Evolutionary conservation across 108 stramenopile genomes (phyloP), one percentile per base, ranked within the genome.

Genomic region (Nannochloropsis gaditana): DNA sequence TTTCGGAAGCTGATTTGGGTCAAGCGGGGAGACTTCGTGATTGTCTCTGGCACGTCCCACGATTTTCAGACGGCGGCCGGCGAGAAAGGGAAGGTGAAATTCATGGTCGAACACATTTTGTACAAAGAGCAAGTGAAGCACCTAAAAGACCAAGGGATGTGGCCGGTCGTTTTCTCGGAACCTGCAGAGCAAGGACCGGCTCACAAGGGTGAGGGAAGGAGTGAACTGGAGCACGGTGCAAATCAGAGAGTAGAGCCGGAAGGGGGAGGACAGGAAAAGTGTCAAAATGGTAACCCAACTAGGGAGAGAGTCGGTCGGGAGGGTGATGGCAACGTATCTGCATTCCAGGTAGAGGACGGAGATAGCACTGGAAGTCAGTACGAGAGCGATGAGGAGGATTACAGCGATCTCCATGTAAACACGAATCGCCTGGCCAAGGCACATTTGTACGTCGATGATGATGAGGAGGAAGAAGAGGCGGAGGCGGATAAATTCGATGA

Each of bases 1-100:
- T 98, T 96, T 87, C 92, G 93, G 45, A 98, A 97, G 92, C 91
- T 98, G 45, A 94, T 98, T 8, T 98, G 96, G 96, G 93, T 98
- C 45, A 96, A 96, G 92, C 95, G 96, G 5, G 95, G 95, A 79
- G 96, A 97, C 88, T 97, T 90, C 91, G 92, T 98, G 2, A 95
- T 98, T 42, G 94, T 95, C 19, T 84, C 89, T 41, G 86, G 90
- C 80, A 81, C 91, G 19, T 73, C 88, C 19, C 90, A 88, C 19
- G 90, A 92, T 42, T 88, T 84, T 79, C 73, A 85, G 43, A 90
- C 87, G n/a, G 82, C 83, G 31, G 80, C 86, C 11, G 87, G 84
- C 73, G 83, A 21, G 43, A 84, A 85, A 79, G 85, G 85, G 19
- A 45, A 89, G 45, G 91, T 92, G 44, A 82, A 89, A 42, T 86